These are phyloP conservation scores for Claviceps cyperi DNA, from an alignment of 2,329 filamentous ascomycete genomes.

Conservation along the genomic window DNA sequence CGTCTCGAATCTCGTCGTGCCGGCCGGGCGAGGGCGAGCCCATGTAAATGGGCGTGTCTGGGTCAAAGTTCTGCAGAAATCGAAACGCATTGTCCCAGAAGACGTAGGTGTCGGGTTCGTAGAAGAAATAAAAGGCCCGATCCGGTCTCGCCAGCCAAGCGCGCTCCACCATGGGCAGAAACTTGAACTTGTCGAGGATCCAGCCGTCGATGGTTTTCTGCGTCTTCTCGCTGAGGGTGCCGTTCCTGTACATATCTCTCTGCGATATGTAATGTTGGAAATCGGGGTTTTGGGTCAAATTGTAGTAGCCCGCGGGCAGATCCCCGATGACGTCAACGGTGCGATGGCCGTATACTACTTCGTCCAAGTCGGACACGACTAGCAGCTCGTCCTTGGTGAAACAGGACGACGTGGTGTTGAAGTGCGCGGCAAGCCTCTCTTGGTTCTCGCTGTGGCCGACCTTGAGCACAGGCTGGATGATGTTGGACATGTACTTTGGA, in stretches of 20 bases:
- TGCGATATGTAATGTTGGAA: constrained; percentile 28
- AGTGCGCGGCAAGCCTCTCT: constrained; percentile 23
- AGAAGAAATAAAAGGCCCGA: constrained; percentile 41
- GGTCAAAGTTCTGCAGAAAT: constrained; percentile 29
- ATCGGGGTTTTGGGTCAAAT: constrained; percentile 17
- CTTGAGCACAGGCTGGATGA: constrained; percentile 20
- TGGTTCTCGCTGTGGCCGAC: constrained; percentile 16
- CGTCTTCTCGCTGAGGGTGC: constrained; percentile 18
- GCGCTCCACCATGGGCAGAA: constrained; percentile 38
- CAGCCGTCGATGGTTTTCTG: constrained; percentile 27
- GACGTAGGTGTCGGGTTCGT: constrained; percentile 39
- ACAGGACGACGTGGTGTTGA: constrained; percentile 38
- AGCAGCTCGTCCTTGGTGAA: constrained; percentile 26
- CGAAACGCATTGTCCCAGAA: constrained; percentile 29
- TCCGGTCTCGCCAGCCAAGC: constrained; percentile 31
- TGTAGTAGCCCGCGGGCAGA: constrained; percentile 17
- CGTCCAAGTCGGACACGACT: constrained; percentile 36
- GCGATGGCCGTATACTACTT: constrained; percentile 26
- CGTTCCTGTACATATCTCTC: constrained; percentile 18
- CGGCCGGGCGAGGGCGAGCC: constrained; percentile 33
- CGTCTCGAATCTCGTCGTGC: constrained; percentile 15
- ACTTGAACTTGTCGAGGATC: constrained; percentile 43
- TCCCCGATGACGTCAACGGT: constrained; percentile 28
- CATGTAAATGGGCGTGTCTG: constrained; percentile 36
- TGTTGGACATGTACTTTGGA: constrained; percentile 16